These are phyloP conservation scores for Verticillium nubilum DNA, from an alignment of 2,329 filamentous ascomycete genomes.

Conservation along the genomic window DNA sequence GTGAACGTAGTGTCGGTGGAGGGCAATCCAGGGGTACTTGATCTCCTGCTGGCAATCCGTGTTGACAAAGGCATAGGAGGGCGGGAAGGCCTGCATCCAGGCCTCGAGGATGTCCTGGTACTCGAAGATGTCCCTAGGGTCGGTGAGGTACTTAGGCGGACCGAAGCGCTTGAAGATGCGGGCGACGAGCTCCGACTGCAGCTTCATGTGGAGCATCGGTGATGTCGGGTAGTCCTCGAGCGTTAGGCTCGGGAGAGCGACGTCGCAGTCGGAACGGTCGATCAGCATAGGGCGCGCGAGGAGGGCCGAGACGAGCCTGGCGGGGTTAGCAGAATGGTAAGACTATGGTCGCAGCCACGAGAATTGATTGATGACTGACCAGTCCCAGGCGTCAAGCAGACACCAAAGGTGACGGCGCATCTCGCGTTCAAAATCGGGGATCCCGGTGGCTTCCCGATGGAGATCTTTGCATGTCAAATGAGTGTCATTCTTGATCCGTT, in stretches of 20 bases:
- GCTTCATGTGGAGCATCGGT: constrained; percentile 27
- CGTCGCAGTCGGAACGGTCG: constrained; percentile 25
- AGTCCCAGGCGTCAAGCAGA: constrained; percentile 31
- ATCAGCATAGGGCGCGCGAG: constrained; percentile 27
- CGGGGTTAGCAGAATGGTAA: neutral
- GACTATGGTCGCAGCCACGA: neutral
- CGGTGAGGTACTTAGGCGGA: constrained; percentile 16
- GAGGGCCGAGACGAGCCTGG: constrained; percentile 29
- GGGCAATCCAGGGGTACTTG: constrained; percentile 33
- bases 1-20: constrained; percentile 41
- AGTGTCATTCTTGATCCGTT: too few species aligned
- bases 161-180: constrained; percentile 24
- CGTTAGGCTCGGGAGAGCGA: constrained; percentile 23
- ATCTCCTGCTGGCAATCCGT: constrained; percentile 24
- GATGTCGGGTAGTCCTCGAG: constrained; percentile 25
- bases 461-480: neutral
- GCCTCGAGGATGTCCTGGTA: constrained; percentile 28
- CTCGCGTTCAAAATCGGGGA: constrained; percentile 26
- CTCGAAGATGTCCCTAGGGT: constrained; percentile 22
- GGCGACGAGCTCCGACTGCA: constrained; percentile 27
- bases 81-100: constrained; percentile 38
- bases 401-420: constrained; percentile 30
- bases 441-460: neutral
- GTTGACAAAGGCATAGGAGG: constrained; percentile 23
- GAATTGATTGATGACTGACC: constrained; percentile 18